Conservation (phyloP, 225 moss, liverwort and hornwort genomes). For the Bryum argenteum region DNA sequence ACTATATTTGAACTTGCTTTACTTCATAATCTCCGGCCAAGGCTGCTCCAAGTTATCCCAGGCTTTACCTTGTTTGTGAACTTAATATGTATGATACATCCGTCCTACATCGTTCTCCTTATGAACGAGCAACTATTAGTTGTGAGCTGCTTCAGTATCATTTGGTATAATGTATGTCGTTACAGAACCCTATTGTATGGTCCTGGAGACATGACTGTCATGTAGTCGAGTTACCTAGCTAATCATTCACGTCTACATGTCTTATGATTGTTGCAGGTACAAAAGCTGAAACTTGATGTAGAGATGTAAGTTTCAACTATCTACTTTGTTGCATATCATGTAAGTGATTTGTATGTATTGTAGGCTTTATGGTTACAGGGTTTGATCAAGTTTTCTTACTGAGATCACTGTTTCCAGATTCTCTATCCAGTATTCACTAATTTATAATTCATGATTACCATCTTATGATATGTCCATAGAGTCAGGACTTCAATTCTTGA, state of each 20-base stretch:
- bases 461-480: neutral
- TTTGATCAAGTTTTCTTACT: neutral
- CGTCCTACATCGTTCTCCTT: neutral
- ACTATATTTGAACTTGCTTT: neutral
- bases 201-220: constrained; percentile 6
- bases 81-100: constrained; percentile 10
- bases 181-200: neutral
- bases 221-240: constrained; percentile 15
- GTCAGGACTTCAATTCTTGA: neutral
- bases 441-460: constrained; percentile 1
- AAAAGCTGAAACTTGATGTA: constrained; percentile 92
- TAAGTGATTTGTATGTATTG: neutral
- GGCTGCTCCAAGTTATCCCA: neutral
- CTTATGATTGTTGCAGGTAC: constrained; percentile 59
- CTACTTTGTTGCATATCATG: constrained; percentile 1
- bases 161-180: constrained; percentile 9
- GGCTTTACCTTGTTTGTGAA: constrained; percentile 9
- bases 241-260: constrained; percentile 29
- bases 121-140: neutral
- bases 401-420: neutral
- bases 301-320: constrained; percentile 67
- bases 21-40: neutral
- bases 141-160: neutral
- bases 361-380: neutral
- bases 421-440: neutral